phyloP scores from a whole-genome alignment of 2,329 filamentous ascomycete genomes.

The Xylariaceae sp. region DNA sequence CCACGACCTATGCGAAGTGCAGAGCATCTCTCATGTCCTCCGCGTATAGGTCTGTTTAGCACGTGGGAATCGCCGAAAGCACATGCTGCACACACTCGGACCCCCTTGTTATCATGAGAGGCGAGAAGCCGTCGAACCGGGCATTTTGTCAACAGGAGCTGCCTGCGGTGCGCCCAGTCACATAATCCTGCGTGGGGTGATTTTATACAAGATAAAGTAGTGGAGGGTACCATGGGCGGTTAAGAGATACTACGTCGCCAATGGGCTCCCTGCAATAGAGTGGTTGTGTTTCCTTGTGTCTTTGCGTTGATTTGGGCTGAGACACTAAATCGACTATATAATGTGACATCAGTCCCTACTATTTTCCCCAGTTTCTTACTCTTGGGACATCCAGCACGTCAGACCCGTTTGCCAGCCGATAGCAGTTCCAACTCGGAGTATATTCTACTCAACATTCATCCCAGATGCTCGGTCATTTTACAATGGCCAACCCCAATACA shows the following conservation, averaged over 20 bases:
- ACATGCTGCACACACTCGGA: slow-evolving; percentile 3
- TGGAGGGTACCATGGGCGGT: slow-evolving; percentile 18
- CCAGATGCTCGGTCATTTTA: not conserved
- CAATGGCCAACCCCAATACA: not conserved
- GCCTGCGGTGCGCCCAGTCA: slow-evolving; percentile 1
- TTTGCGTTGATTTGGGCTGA: slow-evolving; percentile 4
- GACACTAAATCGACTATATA: slow-evolving; percentile 11
- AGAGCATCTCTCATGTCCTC: slow-evolving; percentile 7
- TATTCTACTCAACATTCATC: not conserved
- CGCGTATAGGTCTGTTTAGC: slow-evolving; percentile 6
- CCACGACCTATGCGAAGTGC: slow-evolving; percentile 8
- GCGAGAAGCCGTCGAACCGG: slow-evolving; percentile 8
- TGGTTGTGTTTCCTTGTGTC: slow-evolving; percentile 9
- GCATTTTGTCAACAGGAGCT: slow-evolving; percentile 2
- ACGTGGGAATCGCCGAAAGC: slow-evolving; percentile 11
- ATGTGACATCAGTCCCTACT: slow-evolving; percentile 1
- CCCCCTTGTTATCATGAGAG: slow-evolving; percentile 3
- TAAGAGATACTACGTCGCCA: slow-evolving; percentile 7
- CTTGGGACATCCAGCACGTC: slow-evolving; percentile 5
- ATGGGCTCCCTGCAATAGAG: slow-evolving; percentile 6
- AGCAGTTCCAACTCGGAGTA: not conserved
- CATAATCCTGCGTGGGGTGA: slow-evolving; percentile 6
- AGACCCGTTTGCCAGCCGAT: slow-evolving; percentile 4
- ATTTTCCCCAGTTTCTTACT: slow-evolving; percentile 1
- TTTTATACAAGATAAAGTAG: slow-evolving; percentile 8